A percentile compares a stretch with the other conserved stretches of the same genome.
These are phyloP conservation scores for Termitomyces sp. DNA, from an alignment of 768 basidiomycete genomes.

Conservation along the genomic window DNA sequence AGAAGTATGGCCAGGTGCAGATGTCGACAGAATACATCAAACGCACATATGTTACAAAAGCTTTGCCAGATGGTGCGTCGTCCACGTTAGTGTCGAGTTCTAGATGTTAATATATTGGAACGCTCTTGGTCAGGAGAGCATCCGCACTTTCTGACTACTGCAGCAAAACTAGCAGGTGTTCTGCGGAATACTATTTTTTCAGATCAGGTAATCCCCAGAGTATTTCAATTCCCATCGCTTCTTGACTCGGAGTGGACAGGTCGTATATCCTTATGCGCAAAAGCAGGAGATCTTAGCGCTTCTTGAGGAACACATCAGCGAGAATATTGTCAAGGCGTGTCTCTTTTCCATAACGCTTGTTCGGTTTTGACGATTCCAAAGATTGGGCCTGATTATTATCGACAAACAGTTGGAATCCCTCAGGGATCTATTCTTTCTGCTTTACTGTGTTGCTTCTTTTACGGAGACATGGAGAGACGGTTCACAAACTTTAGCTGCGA, in stretches of 20 bases:
- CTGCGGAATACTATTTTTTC: constrained; percentile 78
- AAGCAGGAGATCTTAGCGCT: constrained; percentile 62
- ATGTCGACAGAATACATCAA: constrained; percentile 50
- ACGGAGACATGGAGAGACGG: constrained; percentile 79
- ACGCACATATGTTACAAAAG: constrained; percentile 53
- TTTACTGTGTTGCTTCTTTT: constrained; percentile 91
- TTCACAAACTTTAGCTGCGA: constrained; percentile 50
- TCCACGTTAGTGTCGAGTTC: background rate
- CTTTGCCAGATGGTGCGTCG: constrained; percentile 55
- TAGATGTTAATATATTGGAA: background rate
- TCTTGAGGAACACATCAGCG: constrained; percentile 84
- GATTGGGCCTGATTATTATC: constrained; percentile 79
- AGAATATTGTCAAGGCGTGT: constrained; percentile 84
- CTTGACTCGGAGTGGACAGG: constrained; percentile 11
- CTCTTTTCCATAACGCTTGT: background rate
- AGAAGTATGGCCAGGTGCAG: constrained; percentile 63
- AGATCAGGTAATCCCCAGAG: constrained; percentile 55
- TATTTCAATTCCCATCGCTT: background rate
- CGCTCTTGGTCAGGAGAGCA: constrained; percentile 52
- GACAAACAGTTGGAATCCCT: constrained; percentile 92
- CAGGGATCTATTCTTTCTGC: constrained; percentile 97
- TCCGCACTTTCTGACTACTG: constrained; percentile 67
- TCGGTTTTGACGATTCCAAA: constrained; percentile 21
- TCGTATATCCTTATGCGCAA: constrained; percentile 46
- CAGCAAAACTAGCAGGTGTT: constrained; percentile 55